A percentile compares a stretch with the other conserved stretches of the same genome.
Conservation (phyloP, 257 asterid species). For the Anisodus tanguticus region DNA sequence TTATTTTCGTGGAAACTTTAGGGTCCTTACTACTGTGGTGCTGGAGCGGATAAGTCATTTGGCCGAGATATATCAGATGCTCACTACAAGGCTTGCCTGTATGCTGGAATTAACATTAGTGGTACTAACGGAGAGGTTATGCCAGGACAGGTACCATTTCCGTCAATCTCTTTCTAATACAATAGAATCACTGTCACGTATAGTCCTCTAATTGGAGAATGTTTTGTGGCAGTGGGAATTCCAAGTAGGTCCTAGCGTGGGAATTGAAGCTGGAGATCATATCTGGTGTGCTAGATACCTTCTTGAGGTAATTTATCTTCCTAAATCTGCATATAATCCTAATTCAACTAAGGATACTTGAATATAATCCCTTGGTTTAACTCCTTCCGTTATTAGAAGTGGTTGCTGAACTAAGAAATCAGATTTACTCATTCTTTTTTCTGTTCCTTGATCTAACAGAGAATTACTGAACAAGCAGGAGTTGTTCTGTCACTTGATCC, state of each 20-base stretch:
- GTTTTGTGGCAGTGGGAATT: constrained; percentile 83
- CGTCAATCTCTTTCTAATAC: neutral
- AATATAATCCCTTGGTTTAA: neutral
- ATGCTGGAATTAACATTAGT: constrained; percentile 95
- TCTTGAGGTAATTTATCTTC: constrained; percentile 71
- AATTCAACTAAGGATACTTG: neutral
- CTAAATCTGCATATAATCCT: neutral
- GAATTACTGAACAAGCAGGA: constrained; percentile 98
- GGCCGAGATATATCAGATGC: constrained; percentile 98
- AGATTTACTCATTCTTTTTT: neutral
- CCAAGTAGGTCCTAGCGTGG: constrained; percentile 97
- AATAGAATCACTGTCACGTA: neutral
- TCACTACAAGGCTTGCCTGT: constrained; percentile 95
- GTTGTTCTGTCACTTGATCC: constrained; percentile 94
- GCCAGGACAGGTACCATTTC: constrained; percentile 90
- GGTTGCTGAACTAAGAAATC: constrained; percentile 23
- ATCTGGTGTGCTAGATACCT: constrained; percentile 95
- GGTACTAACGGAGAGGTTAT: constrained; percentile 98
- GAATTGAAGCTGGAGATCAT: constrained; percentile 97
- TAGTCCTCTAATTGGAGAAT: constrained; percentile 15
- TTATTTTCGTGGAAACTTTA: constrained; percentile 39
- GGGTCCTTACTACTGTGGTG: constrained; percentile 98
- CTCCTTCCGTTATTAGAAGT: neutral
- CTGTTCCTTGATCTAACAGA: constrained; percentile 50
- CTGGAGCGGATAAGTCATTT: constrained; percentile 94